Conservation (phyloP, 2,329 filamentous ascomycete genomes). For the Leptographium lundbergii region DNA sequence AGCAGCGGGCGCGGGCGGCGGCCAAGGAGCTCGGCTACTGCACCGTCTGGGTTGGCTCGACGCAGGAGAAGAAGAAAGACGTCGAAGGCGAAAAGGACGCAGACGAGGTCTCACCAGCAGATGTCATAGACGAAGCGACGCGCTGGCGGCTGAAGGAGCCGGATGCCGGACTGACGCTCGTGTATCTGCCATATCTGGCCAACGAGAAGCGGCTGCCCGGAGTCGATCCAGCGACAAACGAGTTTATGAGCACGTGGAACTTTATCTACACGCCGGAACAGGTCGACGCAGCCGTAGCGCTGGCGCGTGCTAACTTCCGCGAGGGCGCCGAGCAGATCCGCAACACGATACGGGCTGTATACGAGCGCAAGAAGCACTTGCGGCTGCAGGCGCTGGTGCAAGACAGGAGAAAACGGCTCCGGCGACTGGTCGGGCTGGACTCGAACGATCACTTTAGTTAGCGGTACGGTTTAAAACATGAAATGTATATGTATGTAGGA, state of each 20-base stretch:
- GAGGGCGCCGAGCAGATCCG: conserved; percentile 71
- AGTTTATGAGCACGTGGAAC: conserved; percentile 95
- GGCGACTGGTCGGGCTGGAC: conserved; percentile 35
- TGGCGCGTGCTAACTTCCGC: conserved; percentile 77
- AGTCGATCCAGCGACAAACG: conserved; percentile 70
- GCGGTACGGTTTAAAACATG: neutral
- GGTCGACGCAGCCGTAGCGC: conserved; percentile 68
- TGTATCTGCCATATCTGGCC: conserved; percentile 81
- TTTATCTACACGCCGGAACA: conserved; percentile 90
- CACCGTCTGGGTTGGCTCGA: conserved; percentile 88
- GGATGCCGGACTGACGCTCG: conserved; percentile 72
- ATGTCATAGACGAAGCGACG: conserved; percentile 45
- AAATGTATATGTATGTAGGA: neutral
- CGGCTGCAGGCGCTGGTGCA: conserved; percentile 36
- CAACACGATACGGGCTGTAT: conserved; percentile 72
- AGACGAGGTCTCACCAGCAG: neutral
- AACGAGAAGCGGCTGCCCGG: conserved; percentile 61
- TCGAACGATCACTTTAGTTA: conserved; percentile 52
- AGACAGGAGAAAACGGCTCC: conserved; percentile 25
- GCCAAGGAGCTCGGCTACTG: conserved; percentile 70
- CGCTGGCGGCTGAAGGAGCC: conserved; percentile 61
- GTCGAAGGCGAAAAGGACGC: conserved; percentile 23
- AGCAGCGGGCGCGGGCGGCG: conserved; percentile 25
- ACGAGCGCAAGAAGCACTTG: conserved; percentile 72
- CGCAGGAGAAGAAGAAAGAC: conserved; percentile 54